These are phyloP conservation scores for Pseudomicrostroma phylloplanum DNA, from an alignment of 1,284 basidiomycete species.

Conservation along the genomic window DNA sequence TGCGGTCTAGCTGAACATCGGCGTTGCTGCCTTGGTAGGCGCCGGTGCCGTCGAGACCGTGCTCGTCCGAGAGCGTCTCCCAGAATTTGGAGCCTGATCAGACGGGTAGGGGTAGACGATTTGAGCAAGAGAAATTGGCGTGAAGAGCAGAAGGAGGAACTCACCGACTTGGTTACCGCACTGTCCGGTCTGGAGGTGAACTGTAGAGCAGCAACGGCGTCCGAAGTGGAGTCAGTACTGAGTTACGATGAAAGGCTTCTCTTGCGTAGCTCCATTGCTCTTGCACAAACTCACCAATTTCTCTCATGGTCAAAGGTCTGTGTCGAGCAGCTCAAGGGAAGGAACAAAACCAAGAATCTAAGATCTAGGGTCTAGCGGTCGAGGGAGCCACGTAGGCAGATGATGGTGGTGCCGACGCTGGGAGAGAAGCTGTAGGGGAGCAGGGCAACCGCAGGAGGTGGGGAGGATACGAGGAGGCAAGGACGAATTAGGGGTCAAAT, in stretches of 20 bases:
- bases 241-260: constrained; percentile 6
- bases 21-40: constrained; percentile 82
- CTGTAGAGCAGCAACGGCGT: constrained; percentile 13
- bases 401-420: too few relatives aligned
- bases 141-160: constrained; percentile 13
- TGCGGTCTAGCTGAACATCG: constrained; percentile 94
- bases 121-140: constrained; percentile 9
- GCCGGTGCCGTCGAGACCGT: constrained; percentile 87
- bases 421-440: too few relatives aligned
- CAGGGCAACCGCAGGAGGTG: too few relatives aligned
- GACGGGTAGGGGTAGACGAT: constrained; percentile 11
- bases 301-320: constrained; percentile 29
- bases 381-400: too few relatives aligned
- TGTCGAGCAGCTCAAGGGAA: constrained; percentile 15
- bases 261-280: constrained; percentile 6
- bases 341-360: not conserved
- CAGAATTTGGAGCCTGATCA: constrained; percentile 90
- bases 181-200: constrained; percentile 51
- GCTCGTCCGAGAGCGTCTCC: constrained; percentile 94
- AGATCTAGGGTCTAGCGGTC: too few relatives aligned
- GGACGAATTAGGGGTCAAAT: too few relatives aligned
- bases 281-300: constrained; percentile 24
- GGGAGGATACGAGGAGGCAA: too few relatives aligned
- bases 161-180: constrained; percentile 51
- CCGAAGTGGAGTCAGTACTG: constrained; percentile 6